Base-by-base conservation (phyloP, 352 stramenopile genomes). In the Pythium aphanidermatum region DNA sequence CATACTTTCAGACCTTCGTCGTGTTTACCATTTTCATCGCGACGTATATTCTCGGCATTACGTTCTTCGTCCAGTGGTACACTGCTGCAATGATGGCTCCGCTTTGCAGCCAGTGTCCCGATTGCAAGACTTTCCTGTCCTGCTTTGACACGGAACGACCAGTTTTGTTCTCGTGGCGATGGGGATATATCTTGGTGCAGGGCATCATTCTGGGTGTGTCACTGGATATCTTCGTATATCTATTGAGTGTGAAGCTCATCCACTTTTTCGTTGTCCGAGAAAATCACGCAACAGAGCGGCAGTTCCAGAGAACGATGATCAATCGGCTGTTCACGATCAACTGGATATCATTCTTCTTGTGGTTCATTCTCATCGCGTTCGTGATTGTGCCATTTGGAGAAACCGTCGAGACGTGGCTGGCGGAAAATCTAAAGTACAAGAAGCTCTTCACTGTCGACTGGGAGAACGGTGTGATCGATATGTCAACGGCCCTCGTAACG, bases 341-440 rank as follows among this genome's bases (percentile, higher is more conserved):
- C 51, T 95, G 83, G 83, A 89, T 93, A 37, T 92, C 81, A 14
- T 93, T 93, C 47, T 95, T 95, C 46, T 56, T 91, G 29, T 95
- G 81, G 83, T 95, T 92, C 41, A 90, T 95, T 43, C 52, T 92
- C 31, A 91, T 95, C 27, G 78, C 83, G 8, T 93, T 93, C 46
- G 71, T 92, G 38, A 91, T 92, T 45, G 79, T 92, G 1, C 83
- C 83, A 12, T 95, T 92, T 28, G 83, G 83, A 0, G 63, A 83
- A 29, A 46, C 80, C 25, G 76, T 95, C 19, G 80, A 95, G 46
- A 75, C 72, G 10, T 93, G 79, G 79, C 63, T 93, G 13, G 68
- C 74, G 2, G 59, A 72, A 27, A 87, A 89, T 46, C 71, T 93
- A 37, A 75, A 82, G 35, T 86, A 86, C 63, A 88, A 75, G 29